These are phyloP conservation scores for Climacium dendroides DNA, from an alignment of 225 moss, liverwort and hornwort species.

Conservation along the genomic window DNA sequence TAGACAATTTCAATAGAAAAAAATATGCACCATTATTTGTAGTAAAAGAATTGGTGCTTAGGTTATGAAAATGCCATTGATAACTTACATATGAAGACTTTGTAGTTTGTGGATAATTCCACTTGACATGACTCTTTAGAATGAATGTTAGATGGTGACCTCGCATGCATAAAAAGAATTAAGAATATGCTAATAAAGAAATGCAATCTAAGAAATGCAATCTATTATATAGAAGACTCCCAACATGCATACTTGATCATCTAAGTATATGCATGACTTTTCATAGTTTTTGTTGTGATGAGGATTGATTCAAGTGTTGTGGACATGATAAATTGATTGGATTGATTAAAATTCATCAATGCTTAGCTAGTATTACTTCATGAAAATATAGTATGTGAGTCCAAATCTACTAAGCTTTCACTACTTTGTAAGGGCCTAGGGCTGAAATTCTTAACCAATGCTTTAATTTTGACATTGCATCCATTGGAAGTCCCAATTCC, in stretches of 20 bases:
- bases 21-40: neutral
- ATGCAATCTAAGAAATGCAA: neutral
- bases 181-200: neutral
- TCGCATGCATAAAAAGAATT: neutral
- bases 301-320: neutral
- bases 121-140: fast-evolving
- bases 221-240: neutral
- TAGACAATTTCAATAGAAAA: neutral
- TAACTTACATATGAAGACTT: neutral
- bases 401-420: neutral
- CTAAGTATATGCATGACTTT: neutral
- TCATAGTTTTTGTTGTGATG: fast-evolving
- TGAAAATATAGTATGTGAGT: neutral
- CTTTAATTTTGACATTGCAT: neutral
- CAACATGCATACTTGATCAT: neutral
- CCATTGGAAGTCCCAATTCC: neutral
- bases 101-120: neutral
- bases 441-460: neutral
- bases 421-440: neutral
- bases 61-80: neutral
- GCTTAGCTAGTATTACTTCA: neutral
- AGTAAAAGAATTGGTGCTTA: too few species aligned
- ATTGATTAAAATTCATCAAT: neutral
- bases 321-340: neutral
- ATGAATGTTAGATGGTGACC: neutral